Base-by-base conservation (phyloP, 2,329 filamentous ascomycete species). In the Alternaria viburni region DNA sequence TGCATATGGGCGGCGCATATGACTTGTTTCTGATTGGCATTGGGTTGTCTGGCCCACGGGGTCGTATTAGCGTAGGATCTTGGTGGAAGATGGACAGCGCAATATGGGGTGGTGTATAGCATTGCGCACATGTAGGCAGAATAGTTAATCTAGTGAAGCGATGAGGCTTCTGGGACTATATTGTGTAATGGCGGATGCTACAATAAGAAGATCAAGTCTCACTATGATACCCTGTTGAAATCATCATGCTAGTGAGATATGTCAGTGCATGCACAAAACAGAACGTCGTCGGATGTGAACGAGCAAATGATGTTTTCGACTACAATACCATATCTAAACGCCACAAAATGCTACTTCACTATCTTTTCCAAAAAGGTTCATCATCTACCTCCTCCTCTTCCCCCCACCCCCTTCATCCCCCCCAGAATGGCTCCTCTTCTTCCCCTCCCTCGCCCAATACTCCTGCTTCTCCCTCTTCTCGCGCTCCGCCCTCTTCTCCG, bases 401-500 rank as follows among this genome's bases (percentile, higher is more conserved):
- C 69, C 67, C 5, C 74, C 70, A 26, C 83, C 83, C 5, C 59
- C 70, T 1, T 64, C 83, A 81, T 81, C 84, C 17, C 59, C 59
- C 25, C 67, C 67, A 26, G 81, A 83, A 49, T 75, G 84, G 79
- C 87, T 89, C 70, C 90, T 84, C 83, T 92, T 93, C 84, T 91
- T 92, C 10, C 96, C 96, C 82, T 99, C 96, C 74, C 89, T 90
- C 73, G 89, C 86, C 96, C 96, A 99, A 77, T 89, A 99, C 73
- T 97, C 94, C 79, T 97, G 91, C 77, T 89, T 91, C 84, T 99
- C 95, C 73, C 89, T 89, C 88, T 94, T 96, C 85, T 98, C 94
- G 56, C 94, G 85, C 64, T 90, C 92, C 61, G 87, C 87, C 82
- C 93, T 92, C 88, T 93, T 96, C 86, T 97, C 93, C 74, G 89